Percentiles rank a stretch among this genome's conserved stretches.
phyloP scores from a whole-genome alignment of 1,284 basidiomycete genomes.

The Cryptococcus sp. region DNA sequence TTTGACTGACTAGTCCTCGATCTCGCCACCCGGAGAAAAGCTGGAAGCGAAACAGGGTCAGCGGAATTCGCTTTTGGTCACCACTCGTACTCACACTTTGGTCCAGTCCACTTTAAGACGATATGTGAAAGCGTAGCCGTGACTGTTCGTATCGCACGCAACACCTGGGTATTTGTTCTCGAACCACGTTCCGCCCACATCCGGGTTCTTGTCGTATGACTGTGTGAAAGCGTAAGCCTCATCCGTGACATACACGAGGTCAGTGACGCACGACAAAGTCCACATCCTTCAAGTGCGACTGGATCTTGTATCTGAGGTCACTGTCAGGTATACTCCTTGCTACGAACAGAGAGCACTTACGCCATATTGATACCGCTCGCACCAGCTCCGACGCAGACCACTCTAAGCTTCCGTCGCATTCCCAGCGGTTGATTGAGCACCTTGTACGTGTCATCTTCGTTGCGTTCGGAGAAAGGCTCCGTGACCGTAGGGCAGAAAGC shows the following conservation, averaged over 20 bases:
- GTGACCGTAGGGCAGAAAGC: conserved; percentile 10
- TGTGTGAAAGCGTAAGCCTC: not conserved
- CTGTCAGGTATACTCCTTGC: not conserved
- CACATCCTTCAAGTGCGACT: conserved; percentile 13
- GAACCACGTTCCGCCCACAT: conserved; percentile 13
- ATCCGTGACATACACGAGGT: not conserved
- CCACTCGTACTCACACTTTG: conserved; percentile 4
- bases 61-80: not conserved
- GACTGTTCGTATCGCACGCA: conserved; percentile 14
- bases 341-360: conserved; percentile 1
- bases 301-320: conserved; percentile 5
- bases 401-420: conserved; percentile 9
- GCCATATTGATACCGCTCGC: conserved; percentile 16
- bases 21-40: conserved; percentile 12
- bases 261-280: conserved; percentile 9
- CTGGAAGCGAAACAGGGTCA: not conserved
- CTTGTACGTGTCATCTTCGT: conserved; percentile 8
- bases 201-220: conserved; percentile 12
- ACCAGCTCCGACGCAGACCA: conserved; percentile 9
- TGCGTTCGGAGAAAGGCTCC: conserved; percentile 7
- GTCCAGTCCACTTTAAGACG: conserved; percentile 14
- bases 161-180: conserved; percentile 13
- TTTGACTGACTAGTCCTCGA: conserved; percentile 12
- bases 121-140: conserved; percentile 17
- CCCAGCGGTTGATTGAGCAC: conserved; percentile 12